phyloP scores from a whole-genome alignment of 2,329 filamentous ascomycete genomes.

The Trichoderma pleuroti region DNA sequence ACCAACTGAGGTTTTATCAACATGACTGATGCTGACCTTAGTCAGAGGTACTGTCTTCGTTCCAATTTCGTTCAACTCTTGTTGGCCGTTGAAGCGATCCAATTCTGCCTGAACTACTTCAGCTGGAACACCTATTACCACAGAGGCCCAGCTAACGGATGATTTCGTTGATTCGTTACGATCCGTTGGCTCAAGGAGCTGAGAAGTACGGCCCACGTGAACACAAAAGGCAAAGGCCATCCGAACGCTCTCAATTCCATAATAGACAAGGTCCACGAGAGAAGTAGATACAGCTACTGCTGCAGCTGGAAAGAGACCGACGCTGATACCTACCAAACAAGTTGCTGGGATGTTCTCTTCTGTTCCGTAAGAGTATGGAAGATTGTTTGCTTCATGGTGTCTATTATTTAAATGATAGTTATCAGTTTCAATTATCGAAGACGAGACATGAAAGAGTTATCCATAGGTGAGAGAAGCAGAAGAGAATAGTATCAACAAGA shows the following conservation, averaged over 20 bases:
- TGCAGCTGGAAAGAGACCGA: slow-evolving; percentile 42
- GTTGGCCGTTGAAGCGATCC: slow-evolving; percentile 27
- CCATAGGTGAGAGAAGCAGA: not conserved
- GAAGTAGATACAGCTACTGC: slow-evolving; percentile 40
- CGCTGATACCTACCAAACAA: slow-evolving; percentile 40
- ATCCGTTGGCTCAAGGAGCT: slow-evolving; percentile 34
- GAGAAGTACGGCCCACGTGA: slow-evolving; percentile 40
- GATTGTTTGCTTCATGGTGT: not conserved
- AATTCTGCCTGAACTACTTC: slow-evolving; percentile 38
- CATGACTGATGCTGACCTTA: slow-evolving; percentile 41
- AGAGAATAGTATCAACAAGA: not conserved
- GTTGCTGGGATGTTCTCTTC: not conserved
- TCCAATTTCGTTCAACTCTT: not conserved
- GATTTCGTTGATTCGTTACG: slow-evolving; percentile 26
- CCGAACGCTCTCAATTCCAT: slow-evolving; percentile 41
- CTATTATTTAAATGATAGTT: not conserved
- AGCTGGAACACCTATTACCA: slow-evolving; percentile 33
- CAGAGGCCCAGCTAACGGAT: slow-evolving; percentile 41
- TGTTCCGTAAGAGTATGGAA: not conserved
- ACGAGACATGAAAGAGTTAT: not conserved
- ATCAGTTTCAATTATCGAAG: not conserved
- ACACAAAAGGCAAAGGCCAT: slow-evolving; percentile 46
- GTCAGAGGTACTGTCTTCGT: not conserved
- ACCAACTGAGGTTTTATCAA: slow-evolving; percentile 32
- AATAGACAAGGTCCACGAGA: slow-evolving; percentile 37